phyloP scores from a whole-genome alignment of 2,329 filamentous ascomycete genomes.

The Hymenotorrendiella dingleyae region DNA sequence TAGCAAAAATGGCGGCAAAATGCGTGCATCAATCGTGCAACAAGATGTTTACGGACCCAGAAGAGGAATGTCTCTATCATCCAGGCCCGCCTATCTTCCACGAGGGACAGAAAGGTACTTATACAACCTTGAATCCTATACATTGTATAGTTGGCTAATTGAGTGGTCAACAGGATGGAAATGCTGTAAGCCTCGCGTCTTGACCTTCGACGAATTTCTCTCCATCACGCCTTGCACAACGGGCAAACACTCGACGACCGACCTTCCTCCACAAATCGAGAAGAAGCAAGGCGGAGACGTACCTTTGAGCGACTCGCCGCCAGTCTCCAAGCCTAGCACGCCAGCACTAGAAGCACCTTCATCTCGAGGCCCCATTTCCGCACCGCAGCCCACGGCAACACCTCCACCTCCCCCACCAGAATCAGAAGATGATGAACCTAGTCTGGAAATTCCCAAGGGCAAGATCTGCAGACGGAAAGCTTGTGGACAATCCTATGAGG shows the following conservation, averaged over 20 bases:
- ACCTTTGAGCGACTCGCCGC: conserved; percentile 14
- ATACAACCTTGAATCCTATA: no score
- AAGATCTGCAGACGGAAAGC: conserved; percentile 71
- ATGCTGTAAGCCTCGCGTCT: conserved; percentile 93
- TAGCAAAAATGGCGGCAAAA: conserved; percentile 57
- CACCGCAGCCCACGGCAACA: conserved; percentile 36
- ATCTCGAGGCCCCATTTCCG: conserved; percentile 37
- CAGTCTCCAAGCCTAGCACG: conserved; percentile 45
- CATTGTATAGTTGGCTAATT: no score
- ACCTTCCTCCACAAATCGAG: conserved; percentile 57
- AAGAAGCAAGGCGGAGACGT: conserved; percentile 44
- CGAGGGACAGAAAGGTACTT: conserved; percentile 98
- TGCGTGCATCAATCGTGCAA: conserved; percentile 96
- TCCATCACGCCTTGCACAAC: conserved; percentile 85
- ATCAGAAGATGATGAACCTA: conserved; percentile 81
- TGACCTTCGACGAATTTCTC: conserved; percentile 98
- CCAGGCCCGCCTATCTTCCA: conserved; percentile 92
- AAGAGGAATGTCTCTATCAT: conserved; percentile 86
- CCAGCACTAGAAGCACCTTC: conserved; percentile 39
- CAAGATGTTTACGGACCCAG: conserved; percentile 75
- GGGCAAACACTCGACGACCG: conserved; percentile 86
- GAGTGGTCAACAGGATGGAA: conserved; percentile 95
- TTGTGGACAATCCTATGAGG: conserved; percentile 64
- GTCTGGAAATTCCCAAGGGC: conserved; percentile 64
- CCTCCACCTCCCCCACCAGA: conserved; percentile 61